A percentile compares a stretch with the other conserved stretches of the same genome.
These are phyloP conservation scores for Austroboletus novae-zelandiae DNA, from an alignment of 1,284 basidiomycete genomes.

Conservation along the genomic window DNA sequence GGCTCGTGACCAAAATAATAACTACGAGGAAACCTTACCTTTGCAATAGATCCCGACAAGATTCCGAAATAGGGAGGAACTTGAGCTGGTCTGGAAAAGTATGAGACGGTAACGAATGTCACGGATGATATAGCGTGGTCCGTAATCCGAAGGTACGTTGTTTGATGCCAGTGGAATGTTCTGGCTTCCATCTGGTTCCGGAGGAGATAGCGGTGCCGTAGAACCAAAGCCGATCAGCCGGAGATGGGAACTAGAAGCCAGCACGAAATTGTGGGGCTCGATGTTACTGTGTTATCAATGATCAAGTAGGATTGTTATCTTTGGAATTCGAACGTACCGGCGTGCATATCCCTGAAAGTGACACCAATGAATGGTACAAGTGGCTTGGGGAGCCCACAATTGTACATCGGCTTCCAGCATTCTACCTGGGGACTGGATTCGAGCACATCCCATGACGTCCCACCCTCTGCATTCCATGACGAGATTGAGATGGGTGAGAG, in stretches of 20 bases:
- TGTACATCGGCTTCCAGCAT: conserved; percentile 66
- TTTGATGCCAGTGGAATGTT: conserved; percentile 68
- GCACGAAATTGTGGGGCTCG: conserved; percentile 91
- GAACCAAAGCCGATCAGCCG: conserved; percentile 91
- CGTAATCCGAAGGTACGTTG: conserved; percentile 80
- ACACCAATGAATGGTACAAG: conserved; percentile 84
- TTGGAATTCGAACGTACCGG: conserved; percentile 48
- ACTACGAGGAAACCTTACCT: conserved; percentile 35
- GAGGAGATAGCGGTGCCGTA: conserved; percentile 69
- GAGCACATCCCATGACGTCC: conserved; percentile 83
- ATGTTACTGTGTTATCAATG: conserved; percentile 60
- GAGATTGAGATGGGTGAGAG: conserved; percentile 66
- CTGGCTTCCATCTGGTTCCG: conserved; percentile 50
- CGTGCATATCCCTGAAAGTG: conserved; percentile 83
- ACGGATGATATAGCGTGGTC: conserved; percentile 42
- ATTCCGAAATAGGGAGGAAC: conserved; percentile 40
- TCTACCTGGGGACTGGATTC: conserved; percentile 65
- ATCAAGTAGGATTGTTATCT: not conserved
- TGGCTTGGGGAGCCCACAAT: conserved; percentile 82
- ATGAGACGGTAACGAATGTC: conserved; percentile 8
- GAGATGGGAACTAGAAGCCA: conserved; percentile 59
- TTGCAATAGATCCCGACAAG: conserved; percentile 52
- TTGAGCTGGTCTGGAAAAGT: conserved; percentile 44
- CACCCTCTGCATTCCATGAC: conserved; percentile 82
- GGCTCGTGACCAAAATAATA: not conserved